Evolutionary conservation across 257 asterid species (phyloP).

Genomic region (Solanum chmielewskii): DNA sequence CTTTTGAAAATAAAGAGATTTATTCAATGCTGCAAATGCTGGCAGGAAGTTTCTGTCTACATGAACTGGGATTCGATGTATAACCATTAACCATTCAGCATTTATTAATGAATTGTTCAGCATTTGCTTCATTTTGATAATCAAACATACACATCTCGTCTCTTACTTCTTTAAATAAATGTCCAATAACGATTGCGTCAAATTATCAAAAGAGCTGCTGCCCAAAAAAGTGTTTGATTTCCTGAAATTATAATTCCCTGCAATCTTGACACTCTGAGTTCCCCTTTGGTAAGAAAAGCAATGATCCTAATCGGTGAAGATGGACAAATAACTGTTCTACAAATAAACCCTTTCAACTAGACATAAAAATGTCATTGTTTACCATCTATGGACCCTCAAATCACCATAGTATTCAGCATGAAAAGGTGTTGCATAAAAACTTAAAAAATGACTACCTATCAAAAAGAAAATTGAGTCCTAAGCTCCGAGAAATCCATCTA

Average conservation of each 20-base stretch:
- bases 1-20: not conserved
- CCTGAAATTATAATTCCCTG: not conserved
- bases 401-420: not conserved
- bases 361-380: not conserved
- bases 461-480: not conserved
- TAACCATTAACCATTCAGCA: not conserved
- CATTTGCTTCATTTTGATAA: not conserved
- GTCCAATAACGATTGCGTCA: not conserved
- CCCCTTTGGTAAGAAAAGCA: not conserved
- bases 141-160: not conserved
- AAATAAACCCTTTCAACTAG: not conserved
- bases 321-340: not conserved
- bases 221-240: not conserved
- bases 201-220: not conserved
- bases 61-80: not conserved
- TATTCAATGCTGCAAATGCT: not conserved
- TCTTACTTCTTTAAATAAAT: not conserved
- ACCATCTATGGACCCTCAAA: not conserved
- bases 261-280: not conserved
- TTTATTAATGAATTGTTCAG: not conserved
- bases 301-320: not conserved
- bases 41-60: not conserved
- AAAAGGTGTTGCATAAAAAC: not conserved
- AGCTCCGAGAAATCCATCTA: not conserved
- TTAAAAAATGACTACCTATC: not conserved